Evolutionary conservation across 2,329 filamentous ascomycete genomes (phyloP).

Genomic region (Didymella lethalis): DNA sequence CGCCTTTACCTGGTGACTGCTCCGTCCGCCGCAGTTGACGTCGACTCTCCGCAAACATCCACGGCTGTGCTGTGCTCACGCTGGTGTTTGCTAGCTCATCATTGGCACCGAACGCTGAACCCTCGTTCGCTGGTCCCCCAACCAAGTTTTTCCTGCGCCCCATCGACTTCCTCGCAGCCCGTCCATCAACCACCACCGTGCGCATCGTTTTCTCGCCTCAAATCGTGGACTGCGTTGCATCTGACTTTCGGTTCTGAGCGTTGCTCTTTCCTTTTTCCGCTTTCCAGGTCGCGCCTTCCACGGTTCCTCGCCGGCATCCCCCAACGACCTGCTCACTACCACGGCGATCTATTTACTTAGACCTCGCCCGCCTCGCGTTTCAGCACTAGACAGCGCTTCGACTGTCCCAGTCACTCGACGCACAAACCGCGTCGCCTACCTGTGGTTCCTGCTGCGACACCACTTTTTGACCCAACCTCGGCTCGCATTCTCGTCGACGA

Average conservation of each 20-base stretch:
- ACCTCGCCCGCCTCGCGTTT: slow-evolving; percentile 45
- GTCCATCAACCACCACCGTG: slow-evolving; percentile 13
- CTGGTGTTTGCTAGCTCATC: slow-evolving; percentile 11
- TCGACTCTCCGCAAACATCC: slow-evolving; percentile 6
- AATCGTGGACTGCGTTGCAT: slow-evolving; percentile 22
- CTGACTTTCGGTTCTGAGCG: slow-evolving; percentile 26
- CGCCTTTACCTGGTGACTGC: slow-evolving; percentile 18
- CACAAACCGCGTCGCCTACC: slow-evolving; percentile 29
- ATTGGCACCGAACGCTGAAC: slow-evolving; percentile 7
- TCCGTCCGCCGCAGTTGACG: slow-evolving; percentile 11
- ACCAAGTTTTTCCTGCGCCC: slow-evolving; percentile 2
- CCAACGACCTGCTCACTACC: slow-evolving; percentile 29
- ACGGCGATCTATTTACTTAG: slow-evolving; percentile 53
- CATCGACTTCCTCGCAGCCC: slow-evolving; percentile 15
- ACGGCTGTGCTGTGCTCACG: slow-evolving; percentile 25
- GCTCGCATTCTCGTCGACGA: slow-evolving; percentile 23
- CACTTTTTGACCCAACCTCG: slow-evolving; percentile 18
- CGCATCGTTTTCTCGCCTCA: slow-evolving; percentile 19
- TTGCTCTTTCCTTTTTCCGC: slow-evolving; percentile 24
- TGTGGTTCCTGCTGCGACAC: slow-evolving; percentile 25
- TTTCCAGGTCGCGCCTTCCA: slow-evolving; percentile 20
- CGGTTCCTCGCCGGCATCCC: slow-evolving; percentile 26
- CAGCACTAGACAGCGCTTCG: slow-evolving; percentile 23
- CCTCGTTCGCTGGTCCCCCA: slow-evolving; percentile 18
- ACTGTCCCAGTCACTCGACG: slow-evolving; percentile 19